Conservation (phyloP, 2,329 filamentous ascomycete genomes). For the Talaromyces sp. region DNA sequence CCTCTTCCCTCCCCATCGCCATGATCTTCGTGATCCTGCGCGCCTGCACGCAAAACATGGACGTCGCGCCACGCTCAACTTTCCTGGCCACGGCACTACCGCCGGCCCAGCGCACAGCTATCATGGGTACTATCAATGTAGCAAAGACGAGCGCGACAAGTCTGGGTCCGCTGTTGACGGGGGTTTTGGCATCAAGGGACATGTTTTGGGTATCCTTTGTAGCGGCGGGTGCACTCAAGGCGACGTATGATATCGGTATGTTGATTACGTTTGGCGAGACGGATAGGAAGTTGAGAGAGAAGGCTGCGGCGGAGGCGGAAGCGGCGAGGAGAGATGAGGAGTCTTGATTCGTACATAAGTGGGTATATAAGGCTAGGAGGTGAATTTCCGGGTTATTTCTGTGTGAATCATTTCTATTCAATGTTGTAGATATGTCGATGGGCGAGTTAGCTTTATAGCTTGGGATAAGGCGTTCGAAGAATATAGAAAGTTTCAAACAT, state of each 20-base stretch:
- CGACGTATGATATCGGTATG: slow-evolving; percentile 54
- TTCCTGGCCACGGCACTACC: slow-evolving; percentile 62
- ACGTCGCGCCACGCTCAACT: slow-evolving; percentile 62
- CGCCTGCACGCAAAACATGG: slow-evolving; percentile 61
- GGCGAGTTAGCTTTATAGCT: too few relatives aligned
- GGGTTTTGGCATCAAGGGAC: slow-evolving; percentile 51
- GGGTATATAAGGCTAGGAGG: too few relatives aligned
- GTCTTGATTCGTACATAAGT: background rate
- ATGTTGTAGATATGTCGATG: background rate
- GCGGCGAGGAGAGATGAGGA: background rate
- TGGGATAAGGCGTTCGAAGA: too few relatives aligned
- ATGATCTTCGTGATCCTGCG: slow-evolving; percentile 58
- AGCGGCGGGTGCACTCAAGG: slow-evolving; percentile 58
- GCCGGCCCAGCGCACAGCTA: slow-evolving; percentile 61
- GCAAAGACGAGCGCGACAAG: slow-evolving; percentile 61
- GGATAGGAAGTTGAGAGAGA: slow-evolving; percentile 13
- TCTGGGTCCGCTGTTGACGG: slow-evolving; percentile 58
- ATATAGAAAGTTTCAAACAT: too few relatives aligned
- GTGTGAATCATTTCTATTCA: background rate
- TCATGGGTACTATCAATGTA: slow-evolving; percentile 65
- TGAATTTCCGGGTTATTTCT: background rate
- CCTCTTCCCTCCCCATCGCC: slow-evolving; percentile 47
- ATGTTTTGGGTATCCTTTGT: slow-evolving; percentile 60
- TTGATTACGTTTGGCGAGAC: slow-evolving; percentile 43
- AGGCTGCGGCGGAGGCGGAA: background rate